Conservation (phyloP, 352 stramenopile species). For the Pythium folliculosum region DNA sequence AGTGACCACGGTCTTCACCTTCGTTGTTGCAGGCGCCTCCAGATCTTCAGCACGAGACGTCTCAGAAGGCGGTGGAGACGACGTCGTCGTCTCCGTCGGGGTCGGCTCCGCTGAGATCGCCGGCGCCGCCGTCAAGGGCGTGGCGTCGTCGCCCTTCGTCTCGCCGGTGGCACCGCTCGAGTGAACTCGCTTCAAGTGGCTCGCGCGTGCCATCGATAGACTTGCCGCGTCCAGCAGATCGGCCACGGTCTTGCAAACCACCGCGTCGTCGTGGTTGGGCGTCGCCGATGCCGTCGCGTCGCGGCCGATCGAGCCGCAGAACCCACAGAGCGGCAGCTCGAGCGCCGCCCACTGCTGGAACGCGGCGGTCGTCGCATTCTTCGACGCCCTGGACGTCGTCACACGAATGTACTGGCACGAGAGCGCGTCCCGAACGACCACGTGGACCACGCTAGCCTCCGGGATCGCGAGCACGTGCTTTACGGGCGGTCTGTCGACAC, state of each 20-base stretch:
- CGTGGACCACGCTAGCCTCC: conserved; percentile 18
- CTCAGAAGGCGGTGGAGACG: no score
- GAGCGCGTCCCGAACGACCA: conserved; percentile 27
- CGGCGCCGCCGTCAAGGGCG: neutral
- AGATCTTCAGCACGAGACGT: no score
- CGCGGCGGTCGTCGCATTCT: neutral
- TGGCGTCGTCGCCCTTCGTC: neutral
- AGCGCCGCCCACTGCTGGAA: conserved; percentile 28
- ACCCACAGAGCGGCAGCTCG: conserved; percentile 25
- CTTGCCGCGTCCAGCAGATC: conserved; percentile 22
- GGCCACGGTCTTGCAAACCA: conserved; percentile 16
- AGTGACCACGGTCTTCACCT: neutral
- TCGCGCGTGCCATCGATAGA: neutral
- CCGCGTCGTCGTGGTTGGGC: neutral
- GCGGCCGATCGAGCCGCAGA: conserved; percentile 22
- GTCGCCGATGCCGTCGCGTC: neutral
- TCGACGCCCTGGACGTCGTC: neutral
- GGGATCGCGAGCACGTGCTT: conserved; percentile 21
- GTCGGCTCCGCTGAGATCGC: no score
- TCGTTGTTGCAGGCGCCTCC: neutral
- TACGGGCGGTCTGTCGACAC: neutral
- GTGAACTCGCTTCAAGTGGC: neutral
- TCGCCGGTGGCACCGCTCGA: neutral
- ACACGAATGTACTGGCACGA: conserved; percentile 31
- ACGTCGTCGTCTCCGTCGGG: no score